These are phyloP conservation scores for Colletotrichum plurivorum DNA, from an alignment of 2,329 filamentous ascomycete genomes.

Conservation along the genomic window DNA sequence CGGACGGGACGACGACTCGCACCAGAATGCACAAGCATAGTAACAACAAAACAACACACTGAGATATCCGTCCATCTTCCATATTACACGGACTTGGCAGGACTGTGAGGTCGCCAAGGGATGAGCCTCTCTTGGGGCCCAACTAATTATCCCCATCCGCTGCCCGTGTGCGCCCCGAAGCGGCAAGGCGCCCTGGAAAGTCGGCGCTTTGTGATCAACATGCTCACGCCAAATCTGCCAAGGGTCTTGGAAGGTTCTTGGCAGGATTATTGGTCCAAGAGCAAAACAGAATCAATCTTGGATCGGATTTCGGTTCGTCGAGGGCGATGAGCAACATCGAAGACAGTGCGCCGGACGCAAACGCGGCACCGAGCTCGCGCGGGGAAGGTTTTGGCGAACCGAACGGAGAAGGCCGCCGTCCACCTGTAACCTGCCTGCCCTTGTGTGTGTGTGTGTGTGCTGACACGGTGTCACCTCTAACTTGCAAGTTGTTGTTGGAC, in stretches of 20 bases:
- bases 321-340: neutral
- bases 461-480: slow-evolving; percentile 15
- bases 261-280: slow-evolving; percentile 18
- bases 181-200: neutral
- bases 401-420: neutral
- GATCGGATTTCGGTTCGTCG: neutral
- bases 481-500: neutral
- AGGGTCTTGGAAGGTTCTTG: slow-evolving; percentile 19
- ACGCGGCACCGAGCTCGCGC: neutral
- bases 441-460: neutral
- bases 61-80: neutral
- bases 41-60: neutral
- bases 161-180: neutral
- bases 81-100: neutral
- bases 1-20: slow-evolving; percentile 1
- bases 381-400: slow-evolving; percentile 6
- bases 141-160: neutral
- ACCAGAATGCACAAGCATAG: neutral
- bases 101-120: slow-evolving; percentile 14
- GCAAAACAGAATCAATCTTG: slow-evolving; percentile 4
- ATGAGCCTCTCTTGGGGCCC: slow-evolving; percentile 31
- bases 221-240: slow-evolving; percentile 27
- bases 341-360: slow-evolving; percentile 4
- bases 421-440: neutral
- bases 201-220: slow-evolving; percentile 13